These are phyloP conservation scores for Nadsonia starkeyi-henricii DNA, from an alignment of 1,139 yeast genomes.

Conservation along the genomic window DNA sequence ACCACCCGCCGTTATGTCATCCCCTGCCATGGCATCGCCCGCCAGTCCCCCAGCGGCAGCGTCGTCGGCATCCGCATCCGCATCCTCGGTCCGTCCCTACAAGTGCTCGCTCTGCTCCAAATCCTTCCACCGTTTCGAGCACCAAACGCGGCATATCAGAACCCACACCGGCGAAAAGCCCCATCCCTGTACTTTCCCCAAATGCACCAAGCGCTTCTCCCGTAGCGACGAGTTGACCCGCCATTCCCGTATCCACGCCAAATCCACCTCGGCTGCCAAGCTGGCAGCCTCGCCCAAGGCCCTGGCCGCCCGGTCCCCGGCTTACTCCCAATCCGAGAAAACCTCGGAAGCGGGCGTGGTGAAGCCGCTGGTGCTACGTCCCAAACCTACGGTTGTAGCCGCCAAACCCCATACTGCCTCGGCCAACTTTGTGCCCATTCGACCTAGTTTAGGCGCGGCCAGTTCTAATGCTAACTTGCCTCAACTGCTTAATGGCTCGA, in stretches of 20 bases:
- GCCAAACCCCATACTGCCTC: background rate
- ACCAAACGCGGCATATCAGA: constrained; percentile 84
- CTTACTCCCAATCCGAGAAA: constrained; percentile 7
- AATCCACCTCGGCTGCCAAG: constrained; percentile 30
- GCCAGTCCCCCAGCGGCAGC: too few species aligned
- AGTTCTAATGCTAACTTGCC: too few species aligned
- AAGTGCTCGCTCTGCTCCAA: constrained; percentile 85
- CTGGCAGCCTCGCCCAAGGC: constrained; percentile 17
- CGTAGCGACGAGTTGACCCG: constrained; percentile 85
- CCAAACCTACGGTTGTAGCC: too few species aligned
- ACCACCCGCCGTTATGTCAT: too few species aligned
- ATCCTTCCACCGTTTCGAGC: constrained; percentile 86
- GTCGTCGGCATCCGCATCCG: constrained; percentile 8
- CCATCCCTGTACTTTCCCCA: constrained; percentile 76
- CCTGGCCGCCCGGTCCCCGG: constrained; percentile 12
- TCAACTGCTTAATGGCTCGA: too few species aligned
- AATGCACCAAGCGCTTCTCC: constrained; percentile 73
- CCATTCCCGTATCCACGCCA: constrained; percentile 75
- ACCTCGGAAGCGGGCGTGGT: constrained; percentile 2
- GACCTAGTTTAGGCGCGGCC: constrained; percentile 1
- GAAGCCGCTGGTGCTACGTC: background rate
- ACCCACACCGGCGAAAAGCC: constrained; percentile 97
- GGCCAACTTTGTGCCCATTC: background rate
- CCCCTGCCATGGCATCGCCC: too few species aligned
- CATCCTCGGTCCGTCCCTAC: constrained; percentile 43